Evolutionary conservation across 805 yeast genomes (phyloP).

Genomic region (Candida verbasci): DNA sequence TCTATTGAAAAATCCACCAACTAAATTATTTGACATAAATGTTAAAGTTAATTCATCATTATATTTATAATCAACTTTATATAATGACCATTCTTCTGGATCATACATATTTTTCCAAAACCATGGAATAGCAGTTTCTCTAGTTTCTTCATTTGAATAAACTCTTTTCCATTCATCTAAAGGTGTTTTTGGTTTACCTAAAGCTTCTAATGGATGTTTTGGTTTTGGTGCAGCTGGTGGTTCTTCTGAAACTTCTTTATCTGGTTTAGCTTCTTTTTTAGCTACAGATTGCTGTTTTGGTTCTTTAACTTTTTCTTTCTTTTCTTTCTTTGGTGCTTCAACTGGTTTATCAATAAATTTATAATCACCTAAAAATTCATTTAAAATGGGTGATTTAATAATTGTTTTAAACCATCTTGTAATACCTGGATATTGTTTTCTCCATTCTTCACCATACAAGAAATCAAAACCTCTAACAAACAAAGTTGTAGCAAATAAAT

Average conservation of each 20-base stretch:
- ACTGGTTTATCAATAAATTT: constrained; percentile 61
- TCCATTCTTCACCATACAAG: constrained; percentile 64
- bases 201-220: constrained; percentile 85
- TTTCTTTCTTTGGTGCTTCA: constrained; percentile 78
- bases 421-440: constrained; percentile 55
- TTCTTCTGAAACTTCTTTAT: constrained; percentile 31
- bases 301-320: constrained; percentile 42
- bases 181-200: constrained; percentile 66
- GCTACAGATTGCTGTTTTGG: constrained; percentile 39
- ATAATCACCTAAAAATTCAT: constrained; percentile 45
- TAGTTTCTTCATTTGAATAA: constrained; percentile 96
- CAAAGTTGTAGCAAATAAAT: constrained; percentile 49
- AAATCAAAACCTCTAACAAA: constrained; percentile 51
- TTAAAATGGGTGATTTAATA: constrained; percentile 41
- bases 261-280: constrained; percentile 28
- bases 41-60: constrained; percentile 95
- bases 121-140: constrained; percentile 92
- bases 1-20: constrained; percentile 98
- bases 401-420: constrained; percentile 71
- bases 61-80: constrained; percentile 95
- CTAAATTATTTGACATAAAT: constrained; percentile 96
- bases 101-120: constrained; percentile 92
- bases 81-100: constrained; percentile 89
- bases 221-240: constrained; percentile 66
- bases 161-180: constrained; percentile 94